Base-by-base conservation (phyloP, 306 rosid genomes). In the Quercus rubra region DNA sequence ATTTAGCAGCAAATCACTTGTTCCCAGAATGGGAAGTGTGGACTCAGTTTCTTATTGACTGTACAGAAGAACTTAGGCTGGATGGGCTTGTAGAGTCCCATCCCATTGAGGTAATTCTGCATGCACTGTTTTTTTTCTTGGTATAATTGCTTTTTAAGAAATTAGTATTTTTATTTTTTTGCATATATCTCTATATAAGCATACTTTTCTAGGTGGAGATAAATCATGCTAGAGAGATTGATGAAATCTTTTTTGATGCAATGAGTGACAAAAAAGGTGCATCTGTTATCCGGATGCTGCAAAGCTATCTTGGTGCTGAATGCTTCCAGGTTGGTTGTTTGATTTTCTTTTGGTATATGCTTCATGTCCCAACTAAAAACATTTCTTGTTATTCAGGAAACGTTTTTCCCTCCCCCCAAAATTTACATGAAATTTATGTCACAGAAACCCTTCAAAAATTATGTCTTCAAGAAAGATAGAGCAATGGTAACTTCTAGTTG, bases 1-100 rank as follows among this genome's bases (percentile, higher is more conserved):
- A 92, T 84, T 87, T 94, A 87, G 97, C 99, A 38, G 71, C 85
- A 73, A 97, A 92, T 86, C 85, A 87, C 88, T 77, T 92, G 84
- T 94, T 92, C 83, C 99, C 99, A 11, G 97, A 92, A 69, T 94
- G 97, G 99, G 81, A 88, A 79, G 80, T 94, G 86, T 94, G 99
- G 99, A 90, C 93, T 86, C 99, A 92, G 83, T 94, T 94, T 89
- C 95, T 92, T 80, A 74, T 85, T 79, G 97, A 91, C 78, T 74
- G 87, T 64, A 83, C 87, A 18, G 90, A 43, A 18, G 99, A 97
- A 82, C 97, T 94, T 67, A 90, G 73, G 76, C 79, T 94, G 85
- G 97, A 94, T 66, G 97, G 95, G 30, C 99, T 94, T 78, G 97
- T 89, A 6, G 97, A 86, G 86, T 92, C 97, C 74, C 99, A 94